Evolutionary conservation across 257 asterid genomes (phyloP), one percentile per base, ranked within the genome.

Genomic region (Gentiana straminea): DNA sequence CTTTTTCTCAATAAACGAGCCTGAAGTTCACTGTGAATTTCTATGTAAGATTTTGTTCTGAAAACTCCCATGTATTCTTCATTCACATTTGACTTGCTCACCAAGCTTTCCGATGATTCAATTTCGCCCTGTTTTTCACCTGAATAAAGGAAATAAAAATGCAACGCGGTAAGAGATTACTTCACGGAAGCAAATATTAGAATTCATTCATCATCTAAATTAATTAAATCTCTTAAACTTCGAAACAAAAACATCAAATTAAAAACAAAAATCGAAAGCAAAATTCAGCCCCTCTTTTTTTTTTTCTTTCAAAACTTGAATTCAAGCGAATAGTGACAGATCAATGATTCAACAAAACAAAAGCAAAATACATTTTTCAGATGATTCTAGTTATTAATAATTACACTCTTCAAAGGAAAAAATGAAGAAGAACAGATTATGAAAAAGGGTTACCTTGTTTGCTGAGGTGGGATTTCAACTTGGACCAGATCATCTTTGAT

Each of bases 1-100:
- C 58, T 41, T 38, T 50, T 64, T 50, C 64, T 70, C 61, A 59
- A 77, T 12, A 78, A 52, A 38, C 79, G 77, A 51, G 56, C 60
- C 36, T 75, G 71, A 61, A 84, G 63, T 73, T 82, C 77, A 57
- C 66, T 52, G 68, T 58, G 69, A 5, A 89, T 70, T 38, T 85
- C 94, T 24, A 67, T 63, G 69, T 74, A 89, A 33, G 97, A 89
- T 52, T 83, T 85, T 12, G 97, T 81, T 62, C 95, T 74, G 34
- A 89, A 76, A 6, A 89, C 81, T 67, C 75, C 74, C 66, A 64
- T 70, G 57, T 82, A 84, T 62, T 88, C 93, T 63, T 82, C 83
- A 41, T 75, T 68, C 60, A 84, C 81, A 53, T 67, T 59, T 72
- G 78, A 47, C 63, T 67, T 66, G 51, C 52, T 61, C 73, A 8